Evolutionary conservation across 2,329 filamentous ascomycete species (phyloP).

Genomic region (Trichoderma simmonsii): DNA sequence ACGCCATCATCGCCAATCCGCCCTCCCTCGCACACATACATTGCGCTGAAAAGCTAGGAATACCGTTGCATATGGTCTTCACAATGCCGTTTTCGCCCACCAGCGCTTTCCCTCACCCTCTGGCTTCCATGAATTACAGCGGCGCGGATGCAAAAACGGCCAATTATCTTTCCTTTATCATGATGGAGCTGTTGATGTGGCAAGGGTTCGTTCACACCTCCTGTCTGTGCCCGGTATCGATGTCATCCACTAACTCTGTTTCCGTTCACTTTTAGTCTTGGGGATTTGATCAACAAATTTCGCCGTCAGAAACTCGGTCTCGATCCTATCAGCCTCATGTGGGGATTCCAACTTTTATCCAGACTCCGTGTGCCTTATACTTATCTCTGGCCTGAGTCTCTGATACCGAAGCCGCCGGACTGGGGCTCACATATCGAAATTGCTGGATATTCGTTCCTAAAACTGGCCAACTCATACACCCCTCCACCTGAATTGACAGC

Average conservation of each 20-base stretch:
- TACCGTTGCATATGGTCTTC: conserved; percentile 51
- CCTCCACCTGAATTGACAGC: conserved; percentile 51
- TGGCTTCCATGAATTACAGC: conserved; percentile 57
- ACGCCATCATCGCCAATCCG: conserved; percentile 54
- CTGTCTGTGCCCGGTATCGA: not conserved
- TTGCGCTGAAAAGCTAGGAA: conserved; percentile 47
- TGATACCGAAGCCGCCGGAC: conserved; percentile 64
- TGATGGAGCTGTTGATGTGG: conserved; percentile 20
- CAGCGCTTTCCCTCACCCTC: conserved; percentile 64
- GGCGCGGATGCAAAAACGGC: conserved; percentile 58
- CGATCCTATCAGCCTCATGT: conserved; percentile 63
- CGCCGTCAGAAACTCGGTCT: conserved; percentile 59
- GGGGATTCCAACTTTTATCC: conserved; percentile 62
- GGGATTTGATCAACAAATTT: conserved; percentile 70
- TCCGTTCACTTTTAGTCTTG: conserved; percentile 64
- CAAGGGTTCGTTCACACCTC: conserved; percentile 12
- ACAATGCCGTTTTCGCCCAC: conserved; percentile 36
- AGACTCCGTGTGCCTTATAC: conserved; percentile 63
- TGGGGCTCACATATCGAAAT: conserved; percentile 60
- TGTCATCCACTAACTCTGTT: conserved; percentile 42
- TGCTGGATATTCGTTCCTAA: conserved; percentile 61
- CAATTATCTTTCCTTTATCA: conserved; percentile 61
- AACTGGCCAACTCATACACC: conserved; percentile 48
- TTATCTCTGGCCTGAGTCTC: conserved; percentile 66
- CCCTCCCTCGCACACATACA: conserved; percentile 52